These are phyloP conservation scores for Enteropsectra breve DNA, from an alignment of 371 early-diverging fungal species.

Conservation along the genomic window DNA sequence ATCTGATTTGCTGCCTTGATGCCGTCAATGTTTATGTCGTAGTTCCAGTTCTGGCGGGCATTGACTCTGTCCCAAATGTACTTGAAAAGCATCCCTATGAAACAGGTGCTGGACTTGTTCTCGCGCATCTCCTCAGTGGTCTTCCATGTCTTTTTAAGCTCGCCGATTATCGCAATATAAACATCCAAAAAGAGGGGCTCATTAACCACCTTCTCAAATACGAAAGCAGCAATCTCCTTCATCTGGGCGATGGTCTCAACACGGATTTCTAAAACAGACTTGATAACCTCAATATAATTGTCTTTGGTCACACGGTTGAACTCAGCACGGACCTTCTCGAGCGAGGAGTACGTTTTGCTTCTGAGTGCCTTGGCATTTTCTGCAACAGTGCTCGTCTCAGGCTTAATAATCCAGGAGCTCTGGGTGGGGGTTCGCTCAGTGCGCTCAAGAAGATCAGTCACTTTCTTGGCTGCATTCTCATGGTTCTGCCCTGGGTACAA, in stretches of 20 bases:
- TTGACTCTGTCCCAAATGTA: constrained; percentile 21
- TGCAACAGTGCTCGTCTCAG: no score
- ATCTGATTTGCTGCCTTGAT: background rate
- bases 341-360: constrained; percentile 20
- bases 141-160: constrained; percentile 38
- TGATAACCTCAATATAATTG: constrained; percentile 18
- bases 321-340: constrained; percentile 35
- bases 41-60: constrained; percentile 26
- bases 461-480: no score
- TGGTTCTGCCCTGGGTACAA: no score
- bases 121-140: constrained; percentile 36
- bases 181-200: constrained; percentile 31
- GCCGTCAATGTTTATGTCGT: background rate
- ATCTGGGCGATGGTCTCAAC: constrained; percentile 38
- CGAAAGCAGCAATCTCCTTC: constrained; percentile 39
- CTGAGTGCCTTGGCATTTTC: constrained; percentile 15
- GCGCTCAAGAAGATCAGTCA: no score
- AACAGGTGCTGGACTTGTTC: constrained; percentile 36
- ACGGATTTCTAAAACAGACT: constrained; percentile 14
- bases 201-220: constrained; percentile 45
- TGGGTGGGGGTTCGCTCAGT: no score
- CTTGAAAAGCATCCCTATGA: constrained; percentile 46
- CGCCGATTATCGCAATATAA: constrained; percentile 33
- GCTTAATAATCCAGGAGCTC: no score
- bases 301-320: constrained; percentile 38